phyloP scores from a whole-genome alignment of 768 basidiomycete species.

The Psilocybe sp. region DNA sequence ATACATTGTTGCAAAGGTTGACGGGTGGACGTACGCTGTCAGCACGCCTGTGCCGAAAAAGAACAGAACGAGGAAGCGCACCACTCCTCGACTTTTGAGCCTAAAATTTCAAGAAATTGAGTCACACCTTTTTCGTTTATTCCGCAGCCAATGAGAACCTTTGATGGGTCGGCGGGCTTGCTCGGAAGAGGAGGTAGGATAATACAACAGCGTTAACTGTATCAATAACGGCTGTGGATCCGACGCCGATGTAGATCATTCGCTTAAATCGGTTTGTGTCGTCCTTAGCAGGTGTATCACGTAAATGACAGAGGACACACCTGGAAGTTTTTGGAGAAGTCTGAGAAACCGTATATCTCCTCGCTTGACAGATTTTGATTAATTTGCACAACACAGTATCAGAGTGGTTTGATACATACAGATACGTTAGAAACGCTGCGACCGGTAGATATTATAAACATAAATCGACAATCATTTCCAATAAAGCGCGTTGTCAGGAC shows the following conservation, averaged over 20 bases:
- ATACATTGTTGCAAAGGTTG: background rate
- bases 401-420: background rate
- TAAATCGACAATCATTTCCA: too few species aligned
- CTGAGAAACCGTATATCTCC: background rate
- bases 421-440: constrained; percentile 1
- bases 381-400: too few species aligned
- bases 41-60: constrained; percentile 10
- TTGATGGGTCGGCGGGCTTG: background rate
- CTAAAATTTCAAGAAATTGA: background rate
- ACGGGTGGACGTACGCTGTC: constrained; percentile 8
- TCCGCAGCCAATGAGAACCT: background rate
- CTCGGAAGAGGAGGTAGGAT: constrained; percentile 8
- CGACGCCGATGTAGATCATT: constrained; percentile 7
- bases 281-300: background rate
- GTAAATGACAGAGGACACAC: background rate
- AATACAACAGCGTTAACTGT: constrained; percentile 8
- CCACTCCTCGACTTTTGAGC: constrained; percentile 2
- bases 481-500: background rate
- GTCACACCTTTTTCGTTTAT: background rate
- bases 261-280: background rate
- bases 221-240: constrained; percentile 8
- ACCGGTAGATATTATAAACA: too few species aligned
- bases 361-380: background rate
- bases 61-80: constrained; percentile 10
- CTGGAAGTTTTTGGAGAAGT: constrained; percentile 3